Evolutionary conservation across 345 rosid species (phyloP).

Genomic region (Eucalyptus rudis): DNA sequence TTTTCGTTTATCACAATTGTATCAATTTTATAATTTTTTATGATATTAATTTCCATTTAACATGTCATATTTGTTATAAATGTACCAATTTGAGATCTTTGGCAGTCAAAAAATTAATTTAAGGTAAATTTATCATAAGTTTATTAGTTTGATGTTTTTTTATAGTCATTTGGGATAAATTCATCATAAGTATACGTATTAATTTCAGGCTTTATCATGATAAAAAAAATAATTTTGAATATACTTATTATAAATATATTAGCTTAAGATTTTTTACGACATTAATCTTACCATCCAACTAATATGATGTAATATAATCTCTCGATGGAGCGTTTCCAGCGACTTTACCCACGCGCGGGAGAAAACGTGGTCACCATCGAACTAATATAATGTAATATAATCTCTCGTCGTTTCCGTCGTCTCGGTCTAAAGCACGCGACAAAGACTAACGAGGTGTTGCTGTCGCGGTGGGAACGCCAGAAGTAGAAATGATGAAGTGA

Average conservation of each 20-base stretch:
- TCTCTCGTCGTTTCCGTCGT: not conserved
- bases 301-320: too few relatives aligned
- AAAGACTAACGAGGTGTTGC: not conserved
- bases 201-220: too few relatives aligned
- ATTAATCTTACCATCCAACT: too few relatives aligned
- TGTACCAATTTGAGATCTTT: rapidly evolving
- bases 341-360: not conserved
- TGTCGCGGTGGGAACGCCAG: not conserved
- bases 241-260: too few relatives aligned
- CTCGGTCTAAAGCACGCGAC: not conserved
- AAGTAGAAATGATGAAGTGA: not conserved
- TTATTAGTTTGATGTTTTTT: too few relatives aligned
- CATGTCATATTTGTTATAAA: rapidly evolving
- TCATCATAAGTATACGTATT: rapidly evolving
- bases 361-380: too few relatives aligned
- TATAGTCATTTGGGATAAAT: too few relatives aligned
- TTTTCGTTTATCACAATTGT: rapidly evolving
- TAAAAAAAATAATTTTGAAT: too few relatives aligned
- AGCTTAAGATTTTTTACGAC: too few relatives aligned
- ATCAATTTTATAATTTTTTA: too few relatives aligned
- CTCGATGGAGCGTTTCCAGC: not conserved
- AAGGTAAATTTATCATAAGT: rapidly evolving
- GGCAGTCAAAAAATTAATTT: rapidly evolving
- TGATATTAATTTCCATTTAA: too few relatives aligned
- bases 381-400: too few relatives aligned